Evolutionary conservation across 345 rosid genomes (phyloP), one percentile per base, ranked within the genome.

Genomic region (Gossypium thurberi): DNA sequence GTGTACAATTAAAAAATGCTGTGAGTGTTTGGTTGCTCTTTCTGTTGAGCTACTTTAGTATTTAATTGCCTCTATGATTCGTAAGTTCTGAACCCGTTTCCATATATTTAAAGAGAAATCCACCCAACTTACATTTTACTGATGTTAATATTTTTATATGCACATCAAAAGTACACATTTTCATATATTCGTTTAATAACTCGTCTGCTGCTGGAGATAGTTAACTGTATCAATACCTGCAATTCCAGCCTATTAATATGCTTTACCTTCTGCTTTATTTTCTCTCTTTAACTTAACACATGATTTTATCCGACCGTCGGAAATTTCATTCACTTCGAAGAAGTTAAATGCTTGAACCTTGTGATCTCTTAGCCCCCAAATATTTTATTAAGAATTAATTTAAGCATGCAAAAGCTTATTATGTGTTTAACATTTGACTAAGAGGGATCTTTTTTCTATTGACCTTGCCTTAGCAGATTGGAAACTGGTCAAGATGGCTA

Each of bases 401-500:
- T 8, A 53, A 15, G 20, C 2, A 46, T 0, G 20, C 20, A 26
- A 44, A 3, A 63, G 2, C 17, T 57, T 65, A 69, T 69, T 57
- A 74, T 51, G 17, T 76, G 20, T 42, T 1, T 76, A 21, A 59
- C 33, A 55, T n/a, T 40, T 14, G 10, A 59, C 51, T 58, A 20
- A 40, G 61, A 62, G 67, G 57, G 46, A 72, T 40, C 48, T 76
- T 26, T 59, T 55, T 33, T 33, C 61, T 66, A 20, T 52, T 70
- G 57, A 68, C 47, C 33, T 43, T 26, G 3, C 62, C 28, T 73
- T 75, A 61, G 78, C 72, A 94, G 98, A 85, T 91, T 68, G 97
- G 98, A 67, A 88, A 83, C 77, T 94, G 98, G 98, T 88, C 98
- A 44, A 86, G 89, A 83, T 94, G 98, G 98, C 95, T 94, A 72